Evolutionary conservation across 306 rosid genomes (phyloP).

Genomic region (Cucumis melo): DNA sequence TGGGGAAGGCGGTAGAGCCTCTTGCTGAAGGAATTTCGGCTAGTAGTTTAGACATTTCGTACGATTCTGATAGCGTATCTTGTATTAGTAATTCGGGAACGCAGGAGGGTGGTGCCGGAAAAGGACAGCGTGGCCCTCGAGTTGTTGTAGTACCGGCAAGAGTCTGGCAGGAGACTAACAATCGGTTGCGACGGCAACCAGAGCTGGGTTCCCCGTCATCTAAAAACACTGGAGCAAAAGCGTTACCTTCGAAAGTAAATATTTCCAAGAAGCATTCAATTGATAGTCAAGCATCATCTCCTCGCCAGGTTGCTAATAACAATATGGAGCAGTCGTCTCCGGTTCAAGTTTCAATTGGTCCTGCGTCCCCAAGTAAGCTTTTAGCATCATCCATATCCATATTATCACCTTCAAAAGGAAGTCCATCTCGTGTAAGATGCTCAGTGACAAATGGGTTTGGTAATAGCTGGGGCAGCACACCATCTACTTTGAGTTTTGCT

Average conservation of each 20-base stretch:
- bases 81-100: conserved; percentile 42
- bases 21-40: conserved; percentile 22
- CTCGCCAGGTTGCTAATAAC: conserved; percentile 36
- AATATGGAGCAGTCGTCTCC: conserved; percentile 51
- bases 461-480: conserved; percentile 29
- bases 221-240: conserved; percentile 28
- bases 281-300: conserved; percentile 50
- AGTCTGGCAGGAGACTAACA: conserved; percentile 56
- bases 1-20: conserved; percentile 17
- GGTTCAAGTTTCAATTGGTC: conserved; percentile 33
- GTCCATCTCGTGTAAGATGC: conserved; percentile 55
- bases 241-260: conserved; percentile 25
- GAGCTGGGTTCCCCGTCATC: conserved; percentile 34
- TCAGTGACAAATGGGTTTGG: conserved; percentile 21
- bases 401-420: conserved; percentile 60
- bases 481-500: conserved; percentile 55
- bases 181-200: conserved; percentile 28
- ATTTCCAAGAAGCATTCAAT: conserved; percentile 25
- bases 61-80: conserved; percentile 59
- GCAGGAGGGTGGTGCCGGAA: conserved; percentile 21
- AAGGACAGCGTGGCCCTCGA: conserved; percentile 29
- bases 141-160: conserved; percentile 51
- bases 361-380: conserved; percentile 59
- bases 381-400: conserved; percentile 16
- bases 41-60: conserved; percentile 28